phyloP scores from a whole-genome alignment of 371 early-diverging fungal species.

The Zancudomyces culisetae region DNA sequence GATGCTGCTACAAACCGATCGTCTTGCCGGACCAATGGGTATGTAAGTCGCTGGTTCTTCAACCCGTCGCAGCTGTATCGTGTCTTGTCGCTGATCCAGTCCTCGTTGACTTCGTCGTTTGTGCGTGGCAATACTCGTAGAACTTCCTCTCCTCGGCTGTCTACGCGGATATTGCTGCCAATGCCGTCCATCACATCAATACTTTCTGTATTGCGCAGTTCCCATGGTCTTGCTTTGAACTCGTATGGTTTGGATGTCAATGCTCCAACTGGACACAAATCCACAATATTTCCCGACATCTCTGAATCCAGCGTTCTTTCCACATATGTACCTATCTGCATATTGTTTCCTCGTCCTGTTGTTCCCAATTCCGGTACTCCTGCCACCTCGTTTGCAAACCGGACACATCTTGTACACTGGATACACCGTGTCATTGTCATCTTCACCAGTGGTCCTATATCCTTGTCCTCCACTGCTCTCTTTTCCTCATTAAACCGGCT shows the following conservation, averaged over 20 bases:
- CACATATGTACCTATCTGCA: conserved; percentile 94
- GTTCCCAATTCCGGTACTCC: conserved; percentile 91
- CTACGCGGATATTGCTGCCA: conserved; percentile 86
- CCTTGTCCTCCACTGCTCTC: conserved; percentile 93
- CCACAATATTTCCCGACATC: conserved; percentile 93
- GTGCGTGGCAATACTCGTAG: conserved; percentile 86
- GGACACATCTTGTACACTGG: conserved; percentile 96
- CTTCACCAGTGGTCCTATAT: conserved; percentile 89
- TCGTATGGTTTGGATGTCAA: conserved; percentile 91
- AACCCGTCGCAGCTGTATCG: conserved; percentile 89
- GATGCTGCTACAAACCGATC: conserved; percentile 62
- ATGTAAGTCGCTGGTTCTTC: conserved; percentile 82
- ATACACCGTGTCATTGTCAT: conserved; percentile 96
- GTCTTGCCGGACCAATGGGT: conserved; percentile 70
- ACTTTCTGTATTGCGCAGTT: conserved; percentile 85
- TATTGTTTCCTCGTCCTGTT: conserved; percentile 87
- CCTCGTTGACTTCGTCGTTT: conserved; percentile 93
- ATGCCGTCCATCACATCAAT: conserved; percentile 90
- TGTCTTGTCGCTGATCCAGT: conserved; percentile 97
- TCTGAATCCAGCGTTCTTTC: conserved; percentile 74
- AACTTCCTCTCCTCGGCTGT: conserved; percentile 89
- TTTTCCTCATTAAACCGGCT: conserved; percentile 82
- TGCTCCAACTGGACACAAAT: conserved; percentile 95
- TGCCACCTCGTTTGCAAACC: conserved; percentile 94
- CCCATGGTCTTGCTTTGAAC: conserved; percentile 91